Evolutionary conservation across 129 eudicot genomes (phyloP).

Genomic region (Sambucus nigra): DNA sequence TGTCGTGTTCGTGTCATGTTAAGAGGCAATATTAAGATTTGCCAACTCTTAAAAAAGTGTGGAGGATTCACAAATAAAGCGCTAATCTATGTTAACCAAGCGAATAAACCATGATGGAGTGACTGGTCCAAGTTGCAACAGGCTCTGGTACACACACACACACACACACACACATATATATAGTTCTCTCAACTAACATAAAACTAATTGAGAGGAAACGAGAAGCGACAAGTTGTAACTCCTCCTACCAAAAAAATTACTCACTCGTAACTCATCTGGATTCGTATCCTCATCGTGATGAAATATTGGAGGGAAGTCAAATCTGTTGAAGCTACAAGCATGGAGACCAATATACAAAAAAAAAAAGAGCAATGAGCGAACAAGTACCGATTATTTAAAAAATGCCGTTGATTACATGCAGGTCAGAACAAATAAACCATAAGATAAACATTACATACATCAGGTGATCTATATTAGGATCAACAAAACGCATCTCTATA

Average conservation of each 20-base stretch:
- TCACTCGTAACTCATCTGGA: constrained; percentile 81
- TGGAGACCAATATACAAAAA: constrained; percentile 3
- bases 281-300: constrained; percentile 78
- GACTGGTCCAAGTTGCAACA: neutral
- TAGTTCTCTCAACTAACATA: neutral
- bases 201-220: neutral
- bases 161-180: neutral
- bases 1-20: too few species aligned
- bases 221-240: neutral
- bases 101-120: too few species aligned
- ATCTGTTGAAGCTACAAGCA: constrained; percentile 73
- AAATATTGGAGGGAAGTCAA: constrained; percentile 89
- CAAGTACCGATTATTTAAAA: neutral
- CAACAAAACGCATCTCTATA: constrained; percentile 88
- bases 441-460: constrained; percentile 39
- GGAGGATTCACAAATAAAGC: too few species aligned
- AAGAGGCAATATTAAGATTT: too few species aligned
- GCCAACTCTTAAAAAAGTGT: too few species aligned
- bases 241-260: constrained; percentile 20
- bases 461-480: constrained; percentile 94
- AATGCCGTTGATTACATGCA: too few species aligned
- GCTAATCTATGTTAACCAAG: too few species aligned
- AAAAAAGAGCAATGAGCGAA: neutral
- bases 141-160: neutral
- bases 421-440: constrained; percentile 1